These are phyloP conservation scores for Neonectria punicea DNA, from an alignment of 2,329 filamentous ascomycete genomes.

Conservation along the genomic window DNA sequence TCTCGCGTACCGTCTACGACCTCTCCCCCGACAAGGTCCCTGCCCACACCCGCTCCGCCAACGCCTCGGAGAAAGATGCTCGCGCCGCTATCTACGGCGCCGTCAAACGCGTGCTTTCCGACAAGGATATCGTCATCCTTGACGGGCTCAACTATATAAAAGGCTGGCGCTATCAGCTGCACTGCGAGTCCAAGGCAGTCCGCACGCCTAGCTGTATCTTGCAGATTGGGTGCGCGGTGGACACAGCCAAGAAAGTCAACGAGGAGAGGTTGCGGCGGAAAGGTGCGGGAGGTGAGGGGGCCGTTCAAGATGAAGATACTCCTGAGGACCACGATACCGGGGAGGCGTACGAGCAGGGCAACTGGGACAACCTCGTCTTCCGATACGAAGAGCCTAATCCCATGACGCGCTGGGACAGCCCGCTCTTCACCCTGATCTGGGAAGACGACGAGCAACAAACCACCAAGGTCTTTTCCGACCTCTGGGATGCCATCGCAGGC, in stretches of 20 bases:
- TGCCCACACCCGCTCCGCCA: constrained; percentile 74
- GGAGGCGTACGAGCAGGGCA: constrained; percentile 63
- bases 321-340: constrained; percentile 31
- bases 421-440: constrained; percentile 81
- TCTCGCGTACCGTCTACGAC: constrained; percentile 77
- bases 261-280: constrained; percentile 60
- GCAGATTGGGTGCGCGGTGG: constrained; percentile 67
- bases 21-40: constrained; percentile 63
- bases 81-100: constrained; percentile 80
- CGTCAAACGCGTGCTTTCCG: constrained; percentile 78
- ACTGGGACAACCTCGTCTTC: constrained; percentile 84
- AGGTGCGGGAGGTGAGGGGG: constrained; percentile 15
- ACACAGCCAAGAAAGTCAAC: constrained; percentile 69
- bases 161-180: constrained; percentile 87
- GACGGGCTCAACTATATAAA: constrained; percentile 91
- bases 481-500: constrained; percentile 80
- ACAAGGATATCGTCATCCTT: constrained; percentile 80
- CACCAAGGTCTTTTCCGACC: constrained; percentile 65
- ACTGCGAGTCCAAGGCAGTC: constrained; percentile 84
- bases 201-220: constrained; percentile 80
- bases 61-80: constrained; percentile 83
- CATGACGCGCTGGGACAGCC: constrained; percentile 87
- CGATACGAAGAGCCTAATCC: constrained; percentile 88
- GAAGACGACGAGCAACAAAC: constrained; percentile 75
- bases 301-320: background rate